These are phyloP conservation scores for Gossypium thurberi DNA, from an alignment of 345 rosid genomes.

Conservation along the genomic window DNA sequence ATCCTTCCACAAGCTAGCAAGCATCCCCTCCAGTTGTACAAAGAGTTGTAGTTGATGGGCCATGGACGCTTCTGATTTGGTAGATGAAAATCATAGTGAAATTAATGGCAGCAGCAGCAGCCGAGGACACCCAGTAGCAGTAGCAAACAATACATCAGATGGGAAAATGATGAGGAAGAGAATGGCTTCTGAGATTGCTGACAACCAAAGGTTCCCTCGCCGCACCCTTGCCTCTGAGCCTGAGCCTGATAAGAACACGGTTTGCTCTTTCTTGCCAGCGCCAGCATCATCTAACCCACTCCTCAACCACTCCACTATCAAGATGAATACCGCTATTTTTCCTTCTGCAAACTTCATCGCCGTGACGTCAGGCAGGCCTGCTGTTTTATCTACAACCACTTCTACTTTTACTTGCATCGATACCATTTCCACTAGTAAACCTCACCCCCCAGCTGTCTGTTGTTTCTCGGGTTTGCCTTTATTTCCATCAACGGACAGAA, in stretches of 20 bases:
- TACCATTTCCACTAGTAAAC: conserved; percentile 5
- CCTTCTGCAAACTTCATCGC: conserved; percentile 36
- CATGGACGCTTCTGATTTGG: conserved; percentile 45
- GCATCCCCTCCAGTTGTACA: background rate
- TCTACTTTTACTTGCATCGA: conserved; percentile 25
- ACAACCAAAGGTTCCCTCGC: conserved; percentile 35
- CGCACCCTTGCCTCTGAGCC: conserved; percentile 7
- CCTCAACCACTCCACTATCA: conserved; percentile 58
- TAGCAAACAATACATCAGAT: conserved; percentile 17
- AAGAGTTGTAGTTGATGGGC: conserved; percentile 15
- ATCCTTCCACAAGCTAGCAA: too few species aligned
- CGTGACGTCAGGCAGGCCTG: conserved; percentile 51
- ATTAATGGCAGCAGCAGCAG: background rate
- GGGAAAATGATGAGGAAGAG: conserved; percentile 66
- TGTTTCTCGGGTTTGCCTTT: conserved; percentile 89
- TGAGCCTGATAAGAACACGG: background rate
- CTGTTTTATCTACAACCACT: conserved; percentile 30
- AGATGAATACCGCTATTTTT: conserved; percentile 5
- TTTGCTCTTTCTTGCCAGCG: conserved; percentile 1
- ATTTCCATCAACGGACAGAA: conserved; percentile 53
- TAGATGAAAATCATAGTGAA: conserved; percentile 18
- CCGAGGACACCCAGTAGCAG: conserved; percentile 11
- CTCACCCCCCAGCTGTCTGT: conserved; percentile 60
- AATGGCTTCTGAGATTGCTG: conserved; percentile 74
- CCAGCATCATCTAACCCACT: conserved; percentile 16